Base-by-base conservation (phyloP, 148 eudicot species). In the Limonium bicolor region DNA sequence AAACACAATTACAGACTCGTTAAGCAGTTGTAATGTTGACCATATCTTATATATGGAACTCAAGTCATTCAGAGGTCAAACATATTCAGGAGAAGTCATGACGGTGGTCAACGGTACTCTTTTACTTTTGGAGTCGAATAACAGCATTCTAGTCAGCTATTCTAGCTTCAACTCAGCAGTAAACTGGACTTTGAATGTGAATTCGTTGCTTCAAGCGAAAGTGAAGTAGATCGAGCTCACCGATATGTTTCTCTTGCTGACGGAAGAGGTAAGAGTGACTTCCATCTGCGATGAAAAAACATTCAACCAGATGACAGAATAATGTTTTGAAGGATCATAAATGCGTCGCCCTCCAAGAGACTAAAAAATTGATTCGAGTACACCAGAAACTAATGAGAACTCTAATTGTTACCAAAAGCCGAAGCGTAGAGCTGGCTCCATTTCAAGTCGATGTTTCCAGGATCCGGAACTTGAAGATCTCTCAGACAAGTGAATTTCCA, bases 211-310 rank as follows among this genome's bases (percentile, higher is more conserved):
- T 2, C 12, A 3, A n/a, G n/a, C n/a, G n/a, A n/a, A n/a, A n/a
- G n/a, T n/a, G n/a, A n/a, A n/a, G 28, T 14, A 20, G 12, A 13
- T 46, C 17, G 46, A 35, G 33, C 0, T 60, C 34, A 85, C 99
- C 99, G 28, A 90, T 75, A 71, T 84, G 85, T 50, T 84, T 90
- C 70, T 90, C 95, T 58, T 61, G 62, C 76, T 84, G 85, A 17
- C 67, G 82, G 46, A 75, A 81, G 56, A 59, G 48, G 64, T 67
- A 90, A 22, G 95, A 62, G 55, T 90, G 99, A 46, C 74, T 70
- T 55, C 99, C 99, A 64, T 70, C 99, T 90, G 84, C 63, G 66
- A 57, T 9, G 46, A 25, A 35, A n/a, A n/a, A n/a, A n/a, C n/a
- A n/a, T n/a, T n/a, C n/a, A n/a, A n/a, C n/a, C n/a, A n/a, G n/a